Evolutionary conservation across 106 monocot genomes (phyloP).

Genomic region (Phalaenopsis aphrodite): DNA sequence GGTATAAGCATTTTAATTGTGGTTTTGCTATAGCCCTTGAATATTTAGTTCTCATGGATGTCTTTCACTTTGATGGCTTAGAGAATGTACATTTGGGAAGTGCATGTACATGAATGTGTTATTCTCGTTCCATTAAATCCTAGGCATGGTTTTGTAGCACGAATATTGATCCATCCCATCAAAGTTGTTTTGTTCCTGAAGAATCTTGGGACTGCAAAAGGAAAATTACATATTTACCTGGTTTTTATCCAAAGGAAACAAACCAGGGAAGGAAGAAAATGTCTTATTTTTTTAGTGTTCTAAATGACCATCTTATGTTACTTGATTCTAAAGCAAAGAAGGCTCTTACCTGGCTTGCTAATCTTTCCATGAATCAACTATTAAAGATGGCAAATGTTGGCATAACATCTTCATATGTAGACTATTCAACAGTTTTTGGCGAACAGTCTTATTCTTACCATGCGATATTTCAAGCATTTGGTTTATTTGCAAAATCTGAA

Average conservation of each 20-base stretch:
- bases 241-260: constrained; percentile 74
- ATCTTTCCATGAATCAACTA: constrained; percentile 21
- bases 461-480: constrained; percentile 6
- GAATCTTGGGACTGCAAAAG: too few species aligned
- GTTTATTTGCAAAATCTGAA: too few species aligned
- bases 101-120: too few species aligned
- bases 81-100: too few species aligned
- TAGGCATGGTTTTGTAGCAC: constrained; percentile 98
- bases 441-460: constrained; percentile 33
- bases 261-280: constrained; percentile 58
- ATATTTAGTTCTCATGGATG: too few species aligned
- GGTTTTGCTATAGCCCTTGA: too few species aligned
- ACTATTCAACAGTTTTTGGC: constrained; percentile 4
- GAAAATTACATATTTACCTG: constrained; percentile 86
- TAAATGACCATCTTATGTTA: constrained; percentile 9
- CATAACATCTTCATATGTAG: constrained; percentile 46
- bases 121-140: too few species aligned
- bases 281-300: constrained; percentile 64
- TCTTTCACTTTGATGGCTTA: too few species aligned
- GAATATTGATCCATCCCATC: constrained; percentile 56
- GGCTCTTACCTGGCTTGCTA: too few species aligned
- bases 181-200: too few species aligned
- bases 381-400: constrained; percentile 70
- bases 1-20: too few species aligned
- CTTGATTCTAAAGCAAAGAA: too few species aligned